Percentiles rank a stretch among this genome's conserved stretches.
Evolutionary conservation across 345 rosid genomes (phyloP).

Genomic region (Linum trigynum): DNA sequence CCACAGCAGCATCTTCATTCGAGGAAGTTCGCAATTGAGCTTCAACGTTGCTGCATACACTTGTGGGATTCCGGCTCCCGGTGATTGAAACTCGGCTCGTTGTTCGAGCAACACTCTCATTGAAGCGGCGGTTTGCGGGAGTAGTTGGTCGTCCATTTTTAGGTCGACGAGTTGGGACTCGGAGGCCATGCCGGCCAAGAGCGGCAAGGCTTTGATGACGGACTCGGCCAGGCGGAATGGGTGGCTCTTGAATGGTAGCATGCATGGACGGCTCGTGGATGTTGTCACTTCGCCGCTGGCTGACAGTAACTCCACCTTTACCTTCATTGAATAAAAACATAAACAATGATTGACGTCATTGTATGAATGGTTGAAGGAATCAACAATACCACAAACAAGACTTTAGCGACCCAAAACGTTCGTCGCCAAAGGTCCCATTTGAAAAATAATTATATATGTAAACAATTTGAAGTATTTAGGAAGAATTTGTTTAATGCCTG

Average conservation of each 20-base stretch:
- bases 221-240: slow-evolving; percentile 14
- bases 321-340: slow-evolving; percentile 5
- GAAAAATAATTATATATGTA: too few relatives aligned
- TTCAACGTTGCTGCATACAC: slow-evolving; percentile 24
- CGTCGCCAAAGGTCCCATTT: too few relatives aligned
- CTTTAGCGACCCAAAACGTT: too few relatives aligned
- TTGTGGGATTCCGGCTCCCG: slow-evolving; percentile 32
- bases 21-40: slow-evolving; percentile 17
- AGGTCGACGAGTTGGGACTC: slow-evolving; percentile 25
- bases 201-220: slow-evolving; percentile 19
- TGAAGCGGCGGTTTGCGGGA: slow-evolving; percentile 22
- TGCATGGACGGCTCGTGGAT: slow-evolving; percentile 25
- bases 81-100: slow-evolving; percentile 20
- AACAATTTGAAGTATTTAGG: too few relatives aligned
- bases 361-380: background rate
- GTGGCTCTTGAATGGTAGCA: slow-evolving; percentile 28
- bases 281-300: slow-evolving; percentile 22
- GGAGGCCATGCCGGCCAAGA: slow-evolving; percentile 19
- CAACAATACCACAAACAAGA: background rate
- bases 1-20: background rate
- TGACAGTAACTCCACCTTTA: slow-evolving; percentile 26
- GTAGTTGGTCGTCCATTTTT: slow-evolving; percentile 14
- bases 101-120: slow-evolving; percentile 22
- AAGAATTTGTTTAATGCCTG: too few relatives aligned
- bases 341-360: background rate